A percentile compares a stretch with the other conserved stretches of the same genome.
Evolutionary conservation across 169 alveolate species (phyloP).

Genomic region (Cryptosporidium ubiquitum): DNA sequence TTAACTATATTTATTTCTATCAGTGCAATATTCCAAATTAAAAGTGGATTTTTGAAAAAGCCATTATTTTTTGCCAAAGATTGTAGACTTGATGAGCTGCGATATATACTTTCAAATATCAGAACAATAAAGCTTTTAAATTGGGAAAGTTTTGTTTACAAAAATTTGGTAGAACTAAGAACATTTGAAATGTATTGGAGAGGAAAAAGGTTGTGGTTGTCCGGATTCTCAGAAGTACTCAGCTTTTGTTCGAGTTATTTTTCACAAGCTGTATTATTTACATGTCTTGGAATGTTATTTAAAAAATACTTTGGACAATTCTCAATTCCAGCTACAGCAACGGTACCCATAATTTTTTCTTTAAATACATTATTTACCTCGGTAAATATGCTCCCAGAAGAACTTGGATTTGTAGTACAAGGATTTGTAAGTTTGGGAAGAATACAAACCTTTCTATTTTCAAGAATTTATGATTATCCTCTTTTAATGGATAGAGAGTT

Average conservation of each 20-base stretch:
- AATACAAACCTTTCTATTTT: constrained; percentile 47
- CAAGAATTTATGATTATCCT: constrained; percentile 48
- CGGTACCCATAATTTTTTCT: constrained; percentile 59
- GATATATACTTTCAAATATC: constrained; percentile 44
- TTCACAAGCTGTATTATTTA: constrained; percentile 42
- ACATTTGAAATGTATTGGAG: constrained; percentile 55
- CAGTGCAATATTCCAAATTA: constrained; percentile 23
- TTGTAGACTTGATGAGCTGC: constrained; percentile 34
- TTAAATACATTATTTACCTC: constrained; percentile 46
- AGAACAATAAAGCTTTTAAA: constrained; percentile 67
- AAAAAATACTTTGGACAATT: constrained; percentile 28
- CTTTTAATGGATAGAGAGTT: constrained; percentile 12
- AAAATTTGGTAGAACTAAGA: constrained; percentile 39
- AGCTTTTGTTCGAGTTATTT: constrained; percentile 30
- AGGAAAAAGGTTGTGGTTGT: constrained; percentile 14
- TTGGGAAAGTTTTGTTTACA: constrained; percentile 67
- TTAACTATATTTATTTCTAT: constrained; percentile 7
- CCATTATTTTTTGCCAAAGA: constrained; percentile 61
- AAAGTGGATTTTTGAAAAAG: constrained; percentile 63
- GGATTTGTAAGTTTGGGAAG: constrained; percentile 58
- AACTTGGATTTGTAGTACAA: constrained; percentile 41
- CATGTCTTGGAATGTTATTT: constrained; percentile 40
- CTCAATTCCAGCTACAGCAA: constrained; percentile 55
- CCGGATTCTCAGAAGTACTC: constrained; percentile 21
- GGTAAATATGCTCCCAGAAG: constrained; percentile 52